phyloP scores from a whole-genome alignment of 176 grass and related monocot genomes.

The Eleusine indica region DNA sequence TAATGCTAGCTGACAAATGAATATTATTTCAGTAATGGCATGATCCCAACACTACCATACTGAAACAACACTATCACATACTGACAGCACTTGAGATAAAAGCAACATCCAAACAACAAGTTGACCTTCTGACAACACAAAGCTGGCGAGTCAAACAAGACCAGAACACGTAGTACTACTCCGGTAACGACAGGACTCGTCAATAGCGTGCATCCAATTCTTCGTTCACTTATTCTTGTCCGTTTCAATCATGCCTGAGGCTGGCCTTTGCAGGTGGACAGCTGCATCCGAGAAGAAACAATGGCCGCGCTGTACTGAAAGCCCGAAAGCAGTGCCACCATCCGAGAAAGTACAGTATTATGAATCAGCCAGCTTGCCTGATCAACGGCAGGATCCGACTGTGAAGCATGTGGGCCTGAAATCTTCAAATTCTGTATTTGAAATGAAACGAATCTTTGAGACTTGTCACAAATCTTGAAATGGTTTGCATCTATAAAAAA shows the following conservation, averaged over 20 bases:
- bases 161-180: not conserved
- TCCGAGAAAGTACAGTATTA: conserved; percentile 7
- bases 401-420: not conserved
- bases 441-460: no score
- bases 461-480: no score
- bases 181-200: not conserved
- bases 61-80: no score
- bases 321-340: conserved; percentile 1
- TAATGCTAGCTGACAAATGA: no score
- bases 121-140: not conserved
- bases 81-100: not conserved
- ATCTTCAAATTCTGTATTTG: not conserved
- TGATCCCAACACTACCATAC: no score
- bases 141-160: conserved; percentile 12
- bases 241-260: conserved; percentile 37
- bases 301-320: not conserved
- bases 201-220: conserved; percentile 4
- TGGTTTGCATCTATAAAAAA: not conserved
- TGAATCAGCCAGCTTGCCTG: not conserved
- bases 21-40: no score
- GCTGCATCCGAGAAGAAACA: conserved; percentile 12
- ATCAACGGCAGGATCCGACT: not conserved
- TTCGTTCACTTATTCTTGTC: conserved; percentile 41
- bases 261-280: conserved; percentile 19
- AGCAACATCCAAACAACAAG: not conserved